Evolutionary conservation across 371 early-diverging fungal genomes (phyloP).

Genomic region (Conidiobolus coronatus): DNA sequence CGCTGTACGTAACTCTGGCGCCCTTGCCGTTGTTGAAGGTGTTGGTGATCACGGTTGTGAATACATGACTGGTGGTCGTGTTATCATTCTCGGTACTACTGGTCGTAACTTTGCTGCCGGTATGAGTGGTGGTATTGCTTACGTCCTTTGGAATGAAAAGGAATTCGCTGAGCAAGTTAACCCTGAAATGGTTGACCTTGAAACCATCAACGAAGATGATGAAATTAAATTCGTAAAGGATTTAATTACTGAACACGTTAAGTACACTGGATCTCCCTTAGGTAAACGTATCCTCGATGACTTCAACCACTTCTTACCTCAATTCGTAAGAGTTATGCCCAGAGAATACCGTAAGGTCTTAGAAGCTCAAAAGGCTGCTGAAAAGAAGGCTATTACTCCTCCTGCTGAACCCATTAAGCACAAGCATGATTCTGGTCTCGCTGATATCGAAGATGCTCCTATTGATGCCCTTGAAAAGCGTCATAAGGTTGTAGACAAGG

Average conservation of each 20-base stretch:
- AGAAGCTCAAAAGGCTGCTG: conserved; percentile 19
- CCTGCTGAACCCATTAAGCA: conserved; percentile 12
- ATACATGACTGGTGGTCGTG: conserved; percentile 91
- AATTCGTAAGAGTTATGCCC: conserved; percentile 88
- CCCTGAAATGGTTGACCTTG: conserved; percentile 72
- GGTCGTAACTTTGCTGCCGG: conserved; percentile 92
- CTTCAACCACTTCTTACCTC: conserved; percentile 41
- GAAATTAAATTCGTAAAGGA: conserved; percentile 52
- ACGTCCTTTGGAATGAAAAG: conserved; percentile 37
- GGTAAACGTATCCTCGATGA: conserved; percentile 49
- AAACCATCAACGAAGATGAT: conserved; percentile 45
- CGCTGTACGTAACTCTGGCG: conserved; percentile 93
- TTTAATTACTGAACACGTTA: conserved; percentile 55
- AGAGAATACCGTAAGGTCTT: conserved; percentile 66
- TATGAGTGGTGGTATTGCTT: conserved; percentile 87
- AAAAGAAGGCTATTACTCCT: conserved; percentile 8
- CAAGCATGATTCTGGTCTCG: conserved; percentile 22
- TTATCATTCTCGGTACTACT: conserved; percentile 54
- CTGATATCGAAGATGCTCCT: conserved; percentile 80
- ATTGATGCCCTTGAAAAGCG: conserved; percentile 45
- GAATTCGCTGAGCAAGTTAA: conserved; percentile 48
- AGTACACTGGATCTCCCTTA: conserved; percentile 58
- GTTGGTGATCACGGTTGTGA: conserved; percentile 96
- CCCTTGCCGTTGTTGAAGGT: conserved; percentile 85
- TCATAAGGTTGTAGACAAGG: conserved; percentile 40